Conservation (phyloP, 495 filamentous ascomycete species). For the Pyrenula aspistea region DNA sequence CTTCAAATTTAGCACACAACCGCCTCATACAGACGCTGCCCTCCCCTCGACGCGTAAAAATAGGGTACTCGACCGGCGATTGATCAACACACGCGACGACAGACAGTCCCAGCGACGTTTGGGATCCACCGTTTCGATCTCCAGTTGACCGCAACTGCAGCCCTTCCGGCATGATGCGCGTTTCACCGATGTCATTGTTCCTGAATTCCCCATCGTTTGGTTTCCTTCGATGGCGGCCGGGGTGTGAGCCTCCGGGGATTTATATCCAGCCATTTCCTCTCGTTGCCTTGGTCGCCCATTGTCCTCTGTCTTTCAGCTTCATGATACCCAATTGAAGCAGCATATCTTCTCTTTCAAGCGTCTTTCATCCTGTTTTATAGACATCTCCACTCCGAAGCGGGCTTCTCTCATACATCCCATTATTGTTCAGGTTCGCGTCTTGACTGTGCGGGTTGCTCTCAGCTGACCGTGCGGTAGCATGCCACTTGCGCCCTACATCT, state of each 20-base stretch:
- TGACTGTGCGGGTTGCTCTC: not conserved
- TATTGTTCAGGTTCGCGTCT: not conserved
- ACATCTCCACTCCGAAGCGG: constrained; percentile 1
- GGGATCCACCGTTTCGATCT: not conserved
- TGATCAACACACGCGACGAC: not conserved
- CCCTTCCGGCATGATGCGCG: not conserved
- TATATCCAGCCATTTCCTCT: not conserved
- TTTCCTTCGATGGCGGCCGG: not conserved
- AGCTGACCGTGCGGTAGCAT: constrained; percentile 17
- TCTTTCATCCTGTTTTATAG: not conserved
- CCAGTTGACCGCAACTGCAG: not conserved
- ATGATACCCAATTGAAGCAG: not conserved
- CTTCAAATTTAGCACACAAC: not conserved
- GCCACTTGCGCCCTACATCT: constrained; percentile 32
- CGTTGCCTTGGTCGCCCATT: not conserved
- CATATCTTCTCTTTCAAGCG: not conserved
- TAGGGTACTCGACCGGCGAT: not conserved
- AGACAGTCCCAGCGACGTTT: not conserved
- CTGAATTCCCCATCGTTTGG: not conserved
- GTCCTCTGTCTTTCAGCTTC: not conserved
- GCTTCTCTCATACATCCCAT: not conserved
- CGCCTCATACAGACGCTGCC: not conserved
- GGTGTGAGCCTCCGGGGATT: not conserved
- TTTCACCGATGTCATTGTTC: not conserved
- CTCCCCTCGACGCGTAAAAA: not conserved